Base-by-base conservation (phyloP, 208 protist genomes). In the Leishmania braziliensis region DNA sequence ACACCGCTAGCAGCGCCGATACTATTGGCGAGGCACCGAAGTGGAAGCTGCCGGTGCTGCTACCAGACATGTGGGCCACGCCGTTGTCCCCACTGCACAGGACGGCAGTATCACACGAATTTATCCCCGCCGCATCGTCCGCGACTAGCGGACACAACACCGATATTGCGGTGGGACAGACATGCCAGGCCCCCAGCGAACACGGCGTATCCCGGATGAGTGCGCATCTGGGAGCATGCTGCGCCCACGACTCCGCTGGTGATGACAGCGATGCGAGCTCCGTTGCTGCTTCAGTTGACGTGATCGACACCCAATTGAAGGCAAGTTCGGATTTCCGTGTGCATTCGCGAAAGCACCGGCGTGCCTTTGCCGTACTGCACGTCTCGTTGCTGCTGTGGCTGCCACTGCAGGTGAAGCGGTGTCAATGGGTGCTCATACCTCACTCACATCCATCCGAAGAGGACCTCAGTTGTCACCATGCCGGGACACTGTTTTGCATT, bases 381-480 rank as follows among this genome's bases (percentile, higher is more conserved):
- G 84, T 94, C 3, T 93, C 84, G 50, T 80, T 95, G 73, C 76
- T 86, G 74, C 77, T 96, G 56, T 94, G 88, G 86, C 79, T 89
- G 16, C 70, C 82, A 0, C 54, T 92, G 29, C 83, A 90, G 69
- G 79, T 78, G 51, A 75, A 72, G 14, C 90, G 93, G 50, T 93
- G 90, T 23, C 72, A 80, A 70, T 87, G 86, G 84, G 58, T 83
- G 53, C 82, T 87, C 58, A 77, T 56, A 29, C 51, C 88, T 54
- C 76, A 87, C 58, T 43, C 66, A 53, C 18, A 33, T 48, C 58
- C 48, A 54, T 71, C 73, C 26, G 75, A 84, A 39, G 82, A 77
- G 79, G 68, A 82, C 36, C 83, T 80, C 70, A 53, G 62, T 2
- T 76, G 56, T 12, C 83, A 82, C 39, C 79, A 89, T 60, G 71